Evolutionary conservation across 129 eudicot species (phyloP).

Genomic region (Escallonia herrerae): DNA sequence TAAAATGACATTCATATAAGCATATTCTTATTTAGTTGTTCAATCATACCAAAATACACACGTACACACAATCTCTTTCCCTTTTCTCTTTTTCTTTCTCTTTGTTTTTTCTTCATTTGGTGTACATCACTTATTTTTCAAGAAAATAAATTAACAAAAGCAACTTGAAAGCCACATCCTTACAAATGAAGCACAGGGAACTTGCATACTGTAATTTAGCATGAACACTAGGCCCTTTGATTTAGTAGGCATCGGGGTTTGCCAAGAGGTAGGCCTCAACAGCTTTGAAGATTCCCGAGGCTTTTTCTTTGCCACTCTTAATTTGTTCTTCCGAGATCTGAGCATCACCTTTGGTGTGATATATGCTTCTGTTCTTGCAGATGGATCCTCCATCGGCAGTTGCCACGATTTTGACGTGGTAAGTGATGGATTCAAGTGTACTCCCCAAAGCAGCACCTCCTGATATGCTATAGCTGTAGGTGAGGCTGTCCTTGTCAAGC

Average conservation of each 20-base stretch:
- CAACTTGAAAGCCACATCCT: too few relatives aligned
- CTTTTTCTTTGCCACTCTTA: conserved; percentile 10
- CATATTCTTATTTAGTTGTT: too few relatives aligned
- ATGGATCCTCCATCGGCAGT: conserved; percentile 27
- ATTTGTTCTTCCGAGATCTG: neutral
- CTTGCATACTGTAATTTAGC: neutral
- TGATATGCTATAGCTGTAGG: conserved; percentile 18
- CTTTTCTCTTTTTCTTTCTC: too few relatives aligned
- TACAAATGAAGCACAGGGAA: neutral
- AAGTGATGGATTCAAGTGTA: conserved; percentile 17
- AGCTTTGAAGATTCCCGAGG: conserved; percentile 11
- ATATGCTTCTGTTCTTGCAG: conserved; percentile 23
- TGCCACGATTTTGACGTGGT: conserved; percentile 13
- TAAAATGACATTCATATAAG: too few relatives aligned
- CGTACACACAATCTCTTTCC: too few relatives aligned
- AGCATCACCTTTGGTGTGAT: conserved; percentile 17
- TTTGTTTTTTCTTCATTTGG: too few relatives aligned
- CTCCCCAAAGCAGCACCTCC: conserved; percentile 24
- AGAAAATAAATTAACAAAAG: too few relatives aligned
- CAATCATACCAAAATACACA: too few relatives aligned
- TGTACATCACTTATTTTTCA: too few relatives aligned
- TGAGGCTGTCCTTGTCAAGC: conserved; percentile 15
- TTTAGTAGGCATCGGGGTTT: conserved; percentile 1
- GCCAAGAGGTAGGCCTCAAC: conserved; percentile 14
- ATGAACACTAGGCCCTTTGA: neutral